Evolutionary conservation across 495 filamentous ascomycete genomes (phyloP).

Genomic region (Trichoderma asperelloides): DNA sequence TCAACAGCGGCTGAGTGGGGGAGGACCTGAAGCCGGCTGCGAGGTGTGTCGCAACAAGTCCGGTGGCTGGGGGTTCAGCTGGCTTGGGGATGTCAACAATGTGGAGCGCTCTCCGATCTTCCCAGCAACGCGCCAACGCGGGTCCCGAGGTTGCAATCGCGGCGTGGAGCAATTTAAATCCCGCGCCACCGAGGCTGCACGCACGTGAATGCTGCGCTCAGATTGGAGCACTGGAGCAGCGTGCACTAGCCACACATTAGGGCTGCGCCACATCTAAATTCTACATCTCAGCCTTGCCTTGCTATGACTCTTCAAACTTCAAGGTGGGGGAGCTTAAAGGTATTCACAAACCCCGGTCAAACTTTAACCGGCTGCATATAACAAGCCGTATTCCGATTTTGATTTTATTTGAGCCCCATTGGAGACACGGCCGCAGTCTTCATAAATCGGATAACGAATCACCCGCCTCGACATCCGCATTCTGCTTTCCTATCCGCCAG

Average conservation of each 20-base stretch:
- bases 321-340: neutral
- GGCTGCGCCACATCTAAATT: neutral
- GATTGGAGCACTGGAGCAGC: neutral
- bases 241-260: neutral
- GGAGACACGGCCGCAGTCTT: neutral
- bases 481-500: neutral
- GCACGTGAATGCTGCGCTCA: neutral
- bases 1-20: neutral
- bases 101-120: neutral
- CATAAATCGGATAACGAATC: neutral
- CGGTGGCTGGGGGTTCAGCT: slow-evolving; percentile 4
- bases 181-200: slow-evolving; percentile 3
- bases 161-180: slow-evolving; percentile 4
- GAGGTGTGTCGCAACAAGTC: slow-evolving; percentile 5
- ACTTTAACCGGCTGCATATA: neutral
- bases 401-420: neutral
- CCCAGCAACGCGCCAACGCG: slow-evolving; percentile 6
- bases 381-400: neutral
- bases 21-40: neutral
- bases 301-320: slow-evolving; percentile 1
- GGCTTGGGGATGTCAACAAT: slow-evolving; percentile 2
- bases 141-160: neutral
- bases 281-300: neutral
- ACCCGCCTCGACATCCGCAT: neutral
- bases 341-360: neutral